Percentiles rank a stretch among this genome's conserved stretches.
Evolutionary conservation across 768 basidiomycete genomes (phyloP).

Genomic region (Phanerodontia chrysosporium): DNA sequence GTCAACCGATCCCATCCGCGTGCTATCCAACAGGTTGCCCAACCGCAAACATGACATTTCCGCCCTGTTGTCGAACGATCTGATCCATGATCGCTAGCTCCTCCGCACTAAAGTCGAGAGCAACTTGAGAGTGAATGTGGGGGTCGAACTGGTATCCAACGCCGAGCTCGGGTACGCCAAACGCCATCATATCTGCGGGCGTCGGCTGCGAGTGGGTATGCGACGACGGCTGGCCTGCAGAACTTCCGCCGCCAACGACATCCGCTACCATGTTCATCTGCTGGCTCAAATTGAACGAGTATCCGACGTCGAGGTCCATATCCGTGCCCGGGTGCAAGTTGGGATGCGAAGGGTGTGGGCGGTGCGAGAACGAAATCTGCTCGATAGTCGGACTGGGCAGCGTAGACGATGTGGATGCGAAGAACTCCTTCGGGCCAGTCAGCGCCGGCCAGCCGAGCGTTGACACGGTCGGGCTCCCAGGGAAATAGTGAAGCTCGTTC

Average conservation of each 20-base stretch:
- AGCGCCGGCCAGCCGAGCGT: conserved; percentile 10
- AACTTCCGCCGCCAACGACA: conserved; percentile 16
- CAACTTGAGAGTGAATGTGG: conserved; percentile 12
- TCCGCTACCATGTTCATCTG: conserved; percentile 37
- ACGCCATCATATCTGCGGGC: conserved; percentile 6
- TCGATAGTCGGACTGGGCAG: conserved; percentile 6
- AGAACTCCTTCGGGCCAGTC: not conserved
- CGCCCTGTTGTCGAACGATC: conserved; percentile 20
- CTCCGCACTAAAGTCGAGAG: conserved; percentile 22
- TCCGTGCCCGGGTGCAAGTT: conserved; percentile 7
- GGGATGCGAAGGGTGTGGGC: conserved; percentile 7
- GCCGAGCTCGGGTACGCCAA: conserved; percentile 16
- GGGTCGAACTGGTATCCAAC: conserved; percentile 16
- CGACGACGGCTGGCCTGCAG: not conserved
- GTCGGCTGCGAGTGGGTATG: not conserved
- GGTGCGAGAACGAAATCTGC: conserved; percentile 7
- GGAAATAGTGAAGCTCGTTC: conserved; percentile 4
- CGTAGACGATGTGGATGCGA: conserved; percentile 11
- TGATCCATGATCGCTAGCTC: conserved; percentile 26
- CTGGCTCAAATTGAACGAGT: conserved; percentile 22
- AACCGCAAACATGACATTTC: not conserved
- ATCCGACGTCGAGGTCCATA: conserved; percentile 14
- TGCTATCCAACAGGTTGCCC: not conserved
- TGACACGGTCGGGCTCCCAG: conserved; percentile 2
- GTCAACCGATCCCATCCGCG: not conserved